A percentile compares a stretch with the other conserved stretches of the same genome.
Evolutionary conservation across 257 asterid genomes (phyloP).

Genomic region (Phtheirospermum japonicum): DNA sequence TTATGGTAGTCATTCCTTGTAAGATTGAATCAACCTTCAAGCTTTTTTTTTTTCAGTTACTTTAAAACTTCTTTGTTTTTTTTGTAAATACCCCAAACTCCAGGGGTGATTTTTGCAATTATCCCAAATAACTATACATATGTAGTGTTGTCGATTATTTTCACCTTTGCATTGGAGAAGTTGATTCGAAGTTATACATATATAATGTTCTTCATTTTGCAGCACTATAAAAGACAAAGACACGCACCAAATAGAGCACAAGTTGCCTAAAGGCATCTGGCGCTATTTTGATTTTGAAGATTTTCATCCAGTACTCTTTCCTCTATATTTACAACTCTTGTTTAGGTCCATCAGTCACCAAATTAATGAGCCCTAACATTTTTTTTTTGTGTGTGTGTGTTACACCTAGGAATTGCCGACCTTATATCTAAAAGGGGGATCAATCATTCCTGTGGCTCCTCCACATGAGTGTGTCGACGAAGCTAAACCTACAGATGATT

Average conservation of each 20-base stretch:
- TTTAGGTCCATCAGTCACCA: slow-evolving; percentile 1
- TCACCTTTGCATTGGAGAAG: not conserved
- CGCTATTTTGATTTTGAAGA: slow-evolving; percentile 83
- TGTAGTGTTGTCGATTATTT: too few species aligned
- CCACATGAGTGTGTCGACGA: slow-evolving; percentile 71
- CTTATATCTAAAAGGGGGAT: slow-evolving; percentile 83
- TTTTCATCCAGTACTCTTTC: slow-evolving; percentile 70
- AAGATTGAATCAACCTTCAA: too few species aligned
- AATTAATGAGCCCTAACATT: slow-evolving; percentile 6
- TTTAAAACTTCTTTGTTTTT: not conserved
- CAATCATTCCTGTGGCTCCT: slow-evolving; percentile 68
- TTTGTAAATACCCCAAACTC: not conserved
- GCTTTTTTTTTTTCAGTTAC: not conserved
- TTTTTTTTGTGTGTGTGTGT: slow-evolving; percentile 24
- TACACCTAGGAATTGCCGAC: slow-evolving; percentile 77
- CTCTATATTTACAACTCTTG: slow-evolving; percentile 7
- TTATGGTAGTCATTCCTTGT: too few species aligned
- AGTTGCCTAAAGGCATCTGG: slow-evolving; percentile 86
- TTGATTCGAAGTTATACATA: slow-evolving; percentile 13
- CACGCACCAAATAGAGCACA: slow-evolving; percentile 48
- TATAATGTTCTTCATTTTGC: slow-evolving; percentile 34
- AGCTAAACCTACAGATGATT: slow-evolving; percentile 67
- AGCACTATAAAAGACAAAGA: slow-evolving; percentile 62
- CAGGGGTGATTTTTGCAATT: not conserved
- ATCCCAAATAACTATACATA: too few species aligned